Base-by-base conservation (phyloP, 176 grass and related monocot species). In the Aegilops speltoides region DNA sequence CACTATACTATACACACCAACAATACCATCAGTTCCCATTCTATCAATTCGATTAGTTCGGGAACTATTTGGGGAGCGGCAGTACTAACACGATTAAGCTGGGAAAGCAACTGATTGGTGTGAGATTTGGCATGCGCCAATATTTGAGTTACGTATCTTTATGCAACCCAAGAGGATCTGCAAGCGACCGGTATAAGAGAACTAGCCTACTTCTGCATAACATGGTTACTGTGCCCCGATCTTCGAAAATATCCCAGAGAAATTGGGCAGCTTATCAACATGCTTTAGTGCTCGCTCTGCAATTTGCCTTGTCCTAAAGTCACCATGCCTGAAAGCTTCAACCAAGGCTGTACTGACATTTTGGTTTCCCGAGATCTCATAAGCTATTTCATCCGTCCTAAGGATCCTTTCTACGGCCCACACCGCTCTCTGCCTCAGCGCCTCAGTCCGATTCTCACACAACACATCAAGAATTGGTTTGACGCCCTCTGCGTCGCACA, bases 331-430 rank as follows among this genome's bases (percentile, higher is more conserved):
- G 86, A 98, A 98, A 37, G 93, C 96, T 78, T 98, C 96, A 65
- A 98, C 96, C 50, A 98, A 80, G 68, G 96, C 96, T 22, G 96
- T 95, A 43, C 78, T 79, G 37, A 98, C 93, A 89, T 98, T 98
- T 87, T 91, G 96, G 88, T 98, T 95, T 60, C 91, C 90, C 4
- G 96, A 98, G 63, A 98, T 94, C 74, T 94, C 93, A 65, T 81
- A 86, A 19, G 96, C 93, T 84, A 98, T 98, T 52, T 92, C 96
- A 0, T 92, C 86, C 1, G 78, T 86, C 68, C 96, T 89, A 79
- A 98, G 82, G 45, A 98, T 98, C 86, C 96, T 98, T 76, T 98
- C 96, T 45, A 95, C 93, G 26, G 96, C 96, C 93, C 93, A 98
- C 52, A 98, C 88, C 3, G 93, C 96, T 87, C 41, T 86, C 43